Percentiles rank a stretch among this genome's conserved stretches.
Evolutionary conservation across 208 protist genomes (phyloP).

Genomic region (Phytomonas sp.): DNA sequence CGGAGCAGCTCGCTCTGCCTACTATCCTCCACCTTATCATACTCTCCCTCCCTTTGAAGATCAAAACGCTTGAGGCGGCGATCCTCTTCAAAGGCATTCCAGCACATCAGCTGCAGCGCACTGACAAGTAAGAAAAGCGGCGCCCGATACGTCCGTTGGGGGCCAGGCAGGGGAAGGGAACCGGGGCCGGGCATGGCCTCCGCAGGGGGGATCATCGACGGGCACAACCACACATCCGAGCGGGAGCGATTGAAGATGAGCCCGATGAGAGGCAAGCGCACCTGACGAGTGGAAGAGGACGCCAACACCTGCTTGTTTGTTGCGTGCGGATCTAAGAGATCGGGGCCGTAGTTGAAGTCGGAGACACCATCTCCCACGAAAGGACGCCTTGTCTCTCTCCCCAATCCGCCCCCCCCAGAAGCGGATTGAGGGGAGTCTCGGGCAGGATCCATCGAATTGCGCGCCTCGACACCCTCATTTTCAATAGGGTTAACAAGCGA

Average conservation of each 20-base stretch:
- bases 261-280: slow-evolving; percentile 52
- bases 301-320: background rate
- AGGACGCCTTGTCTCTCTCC: background rate
- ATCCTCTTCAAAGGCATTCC: slow-evolving; percentile 60
- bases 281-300: slow-evolving; percentile 6
- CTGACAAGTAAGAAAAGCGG: slow-evolving; percentile 67
- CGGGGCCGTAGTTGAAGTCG: background rate
- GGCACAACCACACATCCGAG: slow-evolving; percentile 65
- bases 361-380: background rate
- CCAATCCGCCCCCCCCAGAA: background rate
- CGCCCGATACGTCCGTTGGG: slow-evolving; percentile 33
- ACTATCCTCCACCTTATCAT: background rate
- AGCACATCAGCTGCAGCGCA: slow-evolving; percentile 74
- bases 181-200: slow-evolving; percentile 10
- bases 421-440: background rate
- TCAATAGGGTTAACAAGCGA: background rate
- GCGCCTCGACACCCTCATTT: background rate
- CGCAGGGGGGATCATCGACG: background rate
- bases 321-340: background rate
- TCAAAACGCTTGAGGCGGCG: background rate
- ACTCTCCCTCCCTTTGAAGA: background rate
- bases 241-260: slow-evolving; percentile 73
- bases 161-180: slow-evolving; percentile 1
- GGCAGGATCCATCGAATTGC: background rate
- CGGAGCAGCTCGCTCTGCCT: background rate